These are phyloP conservation scores for Cryptosporidium xiaoi DNA, from an alignment of 169 alveolate genomes.

Conservation along the genomic window DNA sequence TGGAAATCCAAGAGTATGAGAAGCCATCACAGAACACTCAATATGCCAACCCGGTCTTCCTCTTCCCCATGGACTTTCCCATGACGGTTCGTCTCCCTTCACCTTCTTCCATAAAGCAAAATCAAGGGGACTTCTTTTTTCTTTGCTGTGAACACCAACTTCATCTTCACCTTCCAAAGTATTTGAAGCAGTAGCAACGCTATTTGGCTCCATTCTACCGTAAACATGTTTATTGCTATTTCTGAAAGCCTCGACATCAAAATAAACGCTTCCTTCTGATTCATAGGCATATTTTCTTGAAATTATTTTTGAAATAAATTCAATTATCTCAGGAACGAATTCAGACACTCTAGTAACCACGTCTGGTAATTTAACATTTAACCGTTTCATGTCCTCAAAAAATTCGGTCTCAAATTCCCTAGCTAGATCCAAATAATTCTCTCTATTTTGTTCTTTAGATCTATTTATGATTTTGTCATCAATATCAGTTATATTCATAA, in stretches of 20 bases:
- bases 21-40: slow-evolving; percentile 99
- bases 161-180: slow-evolving; percentile 94
- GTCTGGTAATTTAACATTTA: slow-evolving; percentile 94
- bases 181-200: slow-evolving; percentile 85
- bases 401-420: slow-evolving; percentile 92
- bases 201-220: slow-evolving; percentile 93
- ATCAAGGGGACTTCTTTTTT: slow-evolving; percentile 92
- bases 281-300: slow-evolving; percentile 95
- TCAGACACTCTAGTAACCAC: slow-evolving; percentile 96
- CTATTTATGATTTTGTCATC: slow-evolving; percentile 97
- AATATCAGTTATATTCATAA: slow-evolving; percentile 98
- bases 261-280: slow-evolving; percentile 96
- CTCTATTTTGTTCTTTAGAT: slow-evolving; percentile 83
- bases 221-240: slow-evolving; percentile 88
- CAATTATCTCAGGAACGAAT: slow-evolving; percentile 93
- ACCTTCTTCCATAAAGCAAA: slow-evolving; percentile 99
- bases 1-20: slow-evolving; percentile 89
- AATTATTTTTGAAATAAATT: slow-evolving; percentile 89
- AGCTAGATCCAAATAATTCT: slow-evolving; percentile 85
- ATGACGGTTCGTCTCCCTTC: slow-evolving; percentile 95
- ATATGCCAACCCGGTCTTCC: slow-evolving; percentile 99
- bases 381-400: slow-evolving; percentile 90
- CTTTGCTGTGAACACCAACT: slow-evolving; percentile 86
- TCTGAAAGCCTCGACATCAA: slow-evolving; percentile 91
- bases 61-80: slow-evolving; percentile 98